A percentile compares a stretch with the other conserved stretches of the same genome.
Conservation (phyloP, 108 stramenopile genomes). For the Nitzschia palea region DNA sequence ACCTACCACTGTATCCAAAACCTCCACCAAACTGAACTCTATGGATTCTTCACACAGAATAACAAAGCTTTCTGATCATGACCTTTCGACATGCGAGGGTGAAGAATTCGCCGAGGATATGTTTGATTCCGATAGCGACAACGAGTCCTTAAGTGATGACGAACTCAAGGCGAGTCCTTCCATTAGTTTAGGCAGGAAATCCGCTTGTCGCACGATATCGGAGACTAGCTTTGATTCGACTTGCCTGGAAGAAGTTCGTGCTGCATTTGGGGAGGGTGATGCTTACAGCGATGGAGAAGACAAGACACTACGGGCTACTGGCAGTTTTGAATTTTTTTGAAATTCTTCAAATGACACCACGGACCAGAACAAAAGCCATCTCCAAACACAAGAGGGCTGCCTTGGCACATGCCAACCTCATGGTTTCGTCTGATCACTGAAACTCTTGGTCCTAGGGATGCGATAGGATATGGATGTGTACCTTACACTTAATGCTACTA, state of each 20-base stretch:
- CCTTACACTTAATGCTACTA: no score
- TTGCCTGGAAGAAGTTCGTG: neutral
- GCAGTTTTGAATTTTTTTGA: neutral
- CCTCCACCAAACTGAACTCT: neutral
- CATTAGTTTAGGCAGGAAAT: neutral
- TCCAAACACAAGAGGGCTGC: neutral
- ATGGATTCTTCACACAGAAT: neutral
- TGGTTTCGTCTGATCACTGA: no score
- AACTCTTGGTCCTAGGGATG: no score
- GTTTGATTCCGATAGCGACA: neutral
- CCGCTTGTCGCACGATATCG: neutral
- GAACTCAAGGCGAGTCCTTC: neutral
- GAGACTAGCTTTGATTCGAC: neutral
- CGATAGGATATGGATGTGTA: no score
- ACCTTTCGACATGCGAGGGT: neutral
- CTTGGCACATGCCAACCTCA: no score
- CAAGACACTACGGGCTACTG: neutral
- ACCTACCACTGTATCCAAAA: neutral
- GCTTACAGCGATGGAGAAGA: neutral
- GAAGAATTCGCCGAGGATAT: neutral
- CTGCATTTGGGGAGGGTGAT: neutral
- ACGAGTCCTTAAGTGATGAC: neutral
- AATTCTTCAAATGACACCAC: neutral
- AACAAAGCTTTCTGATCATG: neutral
- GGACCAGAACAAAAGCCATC: neutral